These are phyloP conservation scores for Ilyonectria destructans DNA, from an alignment of 2,329 filamentous ascomycete species.

Conservation along the genomic window DNA sequence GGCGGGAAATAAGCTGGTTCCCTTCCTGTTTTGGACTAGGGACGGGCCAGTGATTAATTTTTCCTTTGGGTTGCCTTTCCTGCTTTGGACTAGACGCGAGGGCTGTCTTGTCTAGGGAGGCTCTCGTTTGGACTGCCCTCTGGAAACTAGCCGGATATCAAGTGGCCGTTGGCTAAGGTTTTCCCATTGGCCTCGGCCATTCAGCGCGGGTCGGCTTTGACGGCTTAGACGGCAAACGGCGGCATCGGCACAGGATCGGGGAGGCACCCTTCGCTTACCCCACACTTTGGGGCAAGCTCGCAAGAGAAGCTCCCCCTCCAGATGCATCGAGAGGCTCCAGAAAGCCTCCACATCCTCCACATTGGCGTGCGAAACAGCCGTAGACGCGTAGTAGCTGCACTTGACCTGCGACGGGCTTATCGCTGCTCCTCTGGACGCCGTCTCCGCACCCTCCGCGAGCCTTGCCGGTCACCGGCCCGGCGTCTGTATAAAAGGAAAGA, in stretches of 20 bases:
- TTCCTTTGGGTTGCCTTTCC: neutral
- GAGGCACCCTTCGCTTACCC: slow-evolving; percentile 30
- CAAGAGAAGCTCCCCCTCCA: slow-evolving; percentile 8
- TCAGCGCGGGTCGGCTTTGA: slow-evolving; percentile 31
- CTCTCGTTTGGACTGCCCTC: neutral
- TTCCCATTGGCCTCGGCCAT: slow-evolving; percentile 29
- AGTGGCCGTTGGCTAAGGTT: slow-evolving; percentile 26
- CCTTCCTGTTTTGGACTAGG: neutral
- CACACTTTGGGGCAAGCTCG: slow-evolving; percentile 28
- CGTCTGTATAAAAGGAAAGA: slow-evolving; percentile 28
- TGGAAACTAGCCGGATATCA: slow-evolving; percentile 7
- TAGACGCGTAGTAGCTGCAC: neutral
- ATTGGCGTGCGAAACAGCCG: neutral
- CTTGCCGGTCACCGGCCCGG: slow-evolving; percentile 31
- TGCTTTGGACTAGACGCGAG: no score
- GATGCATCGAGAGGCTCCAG: slow-evolving; percentile 5
- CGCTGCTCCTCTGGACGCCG: slow-evolving; percentile 4
- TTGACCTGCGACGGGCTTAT: slow-evolving; percentile 17
- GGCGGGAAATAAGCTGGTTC: neutral
- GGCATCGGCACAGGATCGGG: slow-evolving; percentile 42
- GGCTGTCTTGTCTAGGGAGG: neutral
- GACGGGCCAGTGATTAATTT: neutral
- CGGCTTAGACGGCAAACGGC: slow-evolving; percentile 47
- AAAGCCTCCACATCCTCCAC: slow-evolving; percentile 10
- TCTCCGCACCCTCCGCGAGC: neutral